Evolutionary conservation across 1,284 basidiomycete genomes (phyloP).

Genomic region (Ceratorhiza oryzae-sativae): DNA sequence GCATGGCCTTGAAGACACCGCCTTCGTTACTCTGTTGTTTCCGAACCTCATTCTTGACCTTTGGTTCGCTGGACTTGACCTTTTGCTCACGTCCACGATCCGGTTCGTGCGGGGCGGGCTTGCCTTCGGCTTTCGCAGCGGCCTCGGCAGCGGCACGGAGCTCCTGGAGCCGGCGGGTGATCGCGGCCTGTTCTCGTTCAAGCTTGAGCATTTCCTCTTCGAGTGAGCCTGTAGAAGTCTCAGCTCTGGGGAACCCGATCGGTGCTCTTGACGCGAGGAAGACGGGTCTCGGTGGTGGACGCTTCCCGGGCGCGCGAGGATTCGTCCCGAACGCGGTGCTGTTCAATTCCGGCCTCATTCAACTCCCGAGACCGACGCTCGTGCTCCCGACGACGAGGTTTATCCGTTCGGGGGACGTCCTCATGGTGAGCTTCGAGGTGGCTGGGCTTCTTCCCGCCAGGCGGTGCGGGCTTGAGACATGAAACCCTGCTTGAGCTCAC

Average conservation of each 20-base stretch:
- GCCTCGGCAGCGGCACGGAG: conserved; percentile 30
- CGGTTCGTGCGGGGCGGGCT: background rate
- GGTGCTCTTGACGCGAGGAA: conserved; percentile 15
- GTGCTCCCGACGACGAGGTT: conserved; percentile 14
- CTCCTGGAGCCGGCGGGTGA: conserved; percentile 31
- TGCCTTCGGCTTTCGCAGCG: background rate
- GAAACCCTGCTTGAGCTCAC: background rate
- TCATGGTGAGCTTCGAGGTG: background rate
- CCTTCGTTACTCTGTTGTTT: conserved; percentile 32
- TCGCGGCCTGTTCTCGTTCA: conserved; percentile 23
- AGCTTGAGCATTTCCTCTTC: conserved; percentile 22
- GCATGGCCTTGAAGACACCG: conserved; percentile 32
- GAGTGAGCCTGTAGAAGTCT: background rate
- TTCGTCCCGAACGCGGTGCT: background rate
- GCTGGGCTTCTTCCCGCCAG: background rate
- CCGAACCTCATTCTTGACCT: conserved; percentile 16
- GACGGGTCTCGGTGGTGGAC: background rate
- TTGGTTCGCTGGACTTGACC: conserved; percentile 17
- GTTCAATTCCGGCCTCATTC: background rate
- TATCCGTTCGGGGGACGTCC: background rate
- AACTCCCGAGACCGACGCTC: background rate
- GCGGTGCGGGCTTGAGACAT: background rate
- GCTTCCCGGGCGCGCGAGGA: background rate
- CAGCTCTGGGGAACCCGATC: conserved; percentile 2
- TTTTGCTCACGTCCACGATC: conserved; percentile 25